These are phyloP conservation scores for Kodamaea jinghongensis DNA, from an alignment of 805 yeast genomes.

Conservation along the genomic window DNA sequence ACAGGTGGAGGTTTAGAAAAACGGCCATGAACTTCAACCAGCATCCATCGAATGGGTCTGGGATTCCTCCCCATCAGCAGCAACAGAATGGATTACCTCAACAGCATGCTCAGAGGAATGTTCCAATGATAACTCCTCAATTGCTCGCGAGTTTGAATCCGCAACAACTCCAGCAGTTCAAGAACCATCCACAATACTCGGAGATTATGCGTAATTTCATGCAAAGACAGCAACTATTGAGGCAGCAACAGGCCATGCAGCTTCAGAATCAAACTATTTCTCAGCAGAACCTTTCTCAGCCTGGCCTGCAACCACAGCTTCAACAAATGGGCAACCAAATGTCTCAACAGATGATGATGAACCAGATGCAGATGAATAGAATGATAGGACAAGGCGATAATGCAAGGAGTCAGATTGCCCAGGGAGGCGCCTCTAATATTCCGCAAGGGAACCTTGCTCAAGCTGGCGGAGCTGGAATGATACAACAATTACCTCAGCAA, in stretches of 20 bases:
- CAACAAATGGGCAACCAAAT: slow-evolving; percentile 4
- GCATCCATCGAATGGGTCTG: slow-evolving; percentile 16
- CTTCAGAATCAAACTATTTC: slow-evolving; percentile 1
- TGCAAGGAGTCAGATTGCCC: not conserved
- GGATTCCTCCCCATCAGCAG: slow-evolving; percentile 10
- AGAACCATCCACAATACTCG: slow-evolving; percentile 43
- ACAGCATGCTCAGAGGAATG: slow-evolving; percentile 15
- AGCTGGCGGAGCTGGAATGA: slow-evolving; percentile 1
- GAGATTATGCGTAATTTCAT: slow-evolving; percentile 38
- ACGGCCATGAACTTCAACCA: slow-evolving; percentile 16
- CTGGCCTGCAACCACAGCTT: not conserved
- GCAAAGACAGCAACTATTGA: slow-evolving; percentile 39
- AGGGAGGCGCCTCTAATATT: not conserved
- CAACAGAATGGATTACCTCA: slow-evolving; percentile 11
- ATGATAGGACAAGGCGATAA: slow-evolving; percentile 1
- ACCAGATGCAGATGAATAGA: slow-evolving; percentile 3
- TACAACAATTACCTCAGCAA: slow-evolving; percentile 1
- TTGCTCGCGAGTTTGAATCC: slow-evolving; percentile 31
- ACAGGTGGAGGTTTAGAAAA: not conserved
- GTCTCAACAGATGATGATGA: slow-evolving; percentile 6
- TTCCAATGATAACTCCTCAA: slow-evolving; percentile 27
- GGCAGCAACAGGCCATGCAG: slow-evolving; percentile 23
- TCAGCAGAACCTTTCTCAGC: not conserved
- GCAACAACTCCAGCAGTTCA: slow-evolving; percentile 41
- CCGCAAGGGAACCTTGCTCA: slow-evolving; percentile 1